Evolutionary conservation across 495 filamentous ascomycete genomes (phyloP).

Genomic region (Annulohypoxylon bovei): DNA sequence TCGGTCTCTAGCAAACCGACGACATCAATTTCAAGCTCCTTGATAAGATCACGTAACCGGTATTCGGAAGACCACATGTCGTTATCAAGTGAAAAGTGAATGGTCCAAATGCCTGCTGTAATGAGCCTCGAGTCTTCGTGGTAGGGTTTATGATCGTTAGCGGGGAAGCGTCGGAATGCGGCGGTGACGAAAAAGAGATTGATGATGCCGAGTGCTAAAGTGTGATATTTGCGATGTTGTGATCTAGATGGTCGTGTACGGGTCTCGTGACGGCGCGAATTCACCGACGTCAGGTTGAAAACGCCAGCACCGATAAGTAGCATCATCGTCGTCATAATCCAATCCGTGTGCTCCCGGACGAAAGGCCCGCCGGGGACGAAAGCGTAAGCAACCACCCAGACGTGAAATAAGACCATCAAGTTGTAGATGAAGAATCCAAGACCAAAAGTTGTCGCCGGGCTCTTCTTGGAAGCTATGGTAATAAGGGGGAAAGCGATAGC

Average conservation of each 20-base stretch:
- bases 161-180: constrained; percentile 93
- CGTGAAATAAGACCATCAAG: constrained; percentile 89
- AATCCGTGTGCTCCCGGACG: constrained; percentile 94
- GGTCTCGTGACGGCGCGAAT: constrained; percentile 40
- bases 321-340: constrained; percentile 90
- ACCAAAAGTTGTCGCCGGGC: constrained; percentile 81
- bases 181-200: constrained; percentile 82
- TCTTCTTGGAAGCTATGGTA: constrained; percentile 75
- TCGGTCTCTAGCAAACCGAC: constrained; percentile 94
- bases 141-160: constrained; percentile 89
- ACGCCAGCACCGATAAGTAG: constrained; percentile 85
- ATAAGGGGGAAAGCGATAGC: constrained; percentile 83
- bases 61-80: constrained; percentile 98
- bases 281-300: constrained; percentile 70
- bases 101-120: constrained; percentile 98
- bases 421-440: constrained; percentile 91
- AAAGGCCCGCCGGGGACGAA: constrained; percentile 98
- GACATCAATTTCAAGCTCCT: constrained; percentile 93
- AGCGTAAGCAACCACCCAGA: constrained; percentile 98
- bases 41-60: constrained; percentile 91
- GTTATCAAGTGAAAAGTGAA: constrained; percentile 98
- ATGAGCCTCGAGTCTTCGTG: constrained; percentile 86
- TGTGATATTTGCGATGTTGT: constrained; percentile 62
- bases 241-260: constrained; percentile 21
- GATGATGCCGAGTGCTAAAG: constrained; percentile 64